A percentile compares a stretch with the other conserved stretches of the same genome.
Evolutionary conservation across 768 basidiomycete species (phyloP).

Genomic region (Gymnopilus junonius): DNA sequence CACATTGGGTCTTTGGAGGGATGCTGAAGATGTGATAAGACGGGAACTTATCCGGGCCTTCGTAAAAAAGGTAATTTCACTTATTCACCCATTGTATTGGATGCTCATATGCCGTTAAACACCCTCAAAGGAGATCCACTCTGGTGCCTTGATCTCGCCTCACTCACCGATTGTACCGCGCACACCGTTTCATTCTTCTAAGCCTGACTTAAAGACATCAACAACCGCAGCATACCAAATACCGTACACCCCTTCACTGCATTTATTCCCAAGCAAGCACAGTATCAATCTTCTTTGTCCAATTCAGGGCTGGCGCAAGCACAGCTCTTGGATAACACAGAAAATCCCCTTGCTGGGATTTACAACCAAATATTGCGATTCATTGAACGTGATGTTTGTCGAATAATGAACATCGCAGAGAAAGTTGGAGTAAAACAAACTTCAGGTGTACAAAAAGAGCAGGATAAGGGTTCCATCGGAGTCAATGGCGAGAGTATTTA

Average conservation of each 20-base stretch:
- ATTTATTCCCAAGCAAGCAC: constrained; percentile 54
- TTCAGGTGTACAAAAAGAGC: constrained; percentile 20
- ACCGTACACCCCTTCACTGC: constrained; percentile 59
- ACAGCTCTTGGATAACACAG: constrained; percentile 65
- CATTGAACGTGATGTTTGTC: constrained; percentile 72
- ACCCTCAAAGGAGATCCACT: constrained; percentile 68
- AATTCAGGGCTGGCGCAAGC: constrained; percentile 40
- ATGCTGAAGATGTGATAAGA: constrained; percentile 87
- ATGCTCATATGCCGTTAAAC: constrained; percentile 15
- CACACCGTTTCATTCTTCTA: constrained; percentile 62
- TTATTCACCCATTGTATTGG: neutral
- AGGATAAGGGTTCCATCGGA: neutral
- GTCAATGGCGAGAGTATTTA: neutral
- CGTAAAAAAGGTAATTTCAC: constrained; percentile 68
- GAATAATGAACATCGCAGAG: constrained; percentile 80
- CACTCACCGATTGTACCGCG: constrained; percentile 79
- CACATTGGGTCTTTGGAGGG: constrained; percentile 76
- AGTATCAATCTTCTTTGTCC: constrained; percentile 37
- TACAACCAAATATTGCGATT: constrained; percentile 86
- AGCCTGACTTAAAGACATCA: constrained; percentile 28
- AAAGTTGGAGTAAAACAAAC: constrained; percentile 57
- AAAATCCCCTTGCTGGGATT: constrained; percentile 72
- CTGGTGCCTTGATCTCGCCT: constrained; percentile 67
- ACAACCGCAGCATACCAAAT: constrained; percentile 42
- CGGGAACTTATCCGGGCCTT: constrained; percentile 74